These are phyloP conservation scores for Trichophyton simii DNA, from an alignment of 2,329 filamentous ascomycete species.

Conservation along the genomic window DNA sequence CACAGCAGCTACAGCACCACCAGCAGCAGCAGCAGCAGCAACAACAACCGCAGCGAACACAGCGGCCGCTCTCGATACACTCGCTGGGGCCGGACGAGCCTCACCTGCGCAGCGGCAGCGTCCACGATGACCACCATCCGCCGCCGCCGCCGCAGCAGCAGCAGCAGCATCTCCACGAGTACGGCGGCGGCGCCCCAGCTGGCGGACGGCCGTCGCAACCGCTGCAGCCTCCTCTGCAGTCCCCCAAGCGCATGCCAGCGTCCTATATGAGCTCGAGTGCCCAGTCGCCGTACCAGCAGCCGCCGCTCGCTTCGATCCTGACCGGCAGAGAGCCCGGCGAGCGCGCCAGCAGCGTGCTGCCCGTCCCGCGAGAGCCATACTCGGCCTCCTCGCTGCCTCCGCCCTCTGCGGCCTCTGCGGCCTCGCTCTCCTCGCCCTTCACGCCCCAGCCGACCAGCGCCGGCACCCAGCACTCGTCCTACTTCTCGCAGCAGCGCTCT, in stretches of 20 bases:
- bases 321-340: constrained; percentile 18
- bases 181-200: neutral
- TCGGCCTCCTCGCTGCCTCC: constrained; percentile 16
- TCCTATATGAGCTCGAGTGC: constrained; percentile 23
- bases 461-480: constrained; percentile 26
- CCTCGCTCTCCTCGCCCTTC: constrained; percentile 27
- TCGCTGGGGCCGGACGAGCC: neutral
- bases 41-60: constrained; percentile 19
- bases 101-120: constrained; percentile 1
- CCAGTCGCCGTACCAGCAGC: constrained; percentile 32
- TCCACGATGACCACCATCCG: constrained; percentile 5
- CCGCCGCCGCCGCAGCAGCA: no score
- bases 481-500: constrained; percentile 21
- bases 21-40: neutral
- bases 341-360: constrained; percentile 17
- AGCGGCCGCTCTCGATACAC: constrained; percentile 3
- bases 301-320: constrained; percentile 19
- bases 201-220: constrained; percentile 25
- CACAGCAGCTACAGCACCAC: neutral
- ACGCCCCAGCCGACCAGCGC: constrained; percentile 27
- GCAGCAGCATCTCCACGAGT: neutral
- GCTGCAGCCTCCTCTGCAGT: constrained; percentile 34
- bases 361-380: constrained; percentile 23
- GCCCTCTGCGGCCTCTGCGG: constrained; percentile 17
- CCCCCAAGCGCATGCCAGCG: constrained; percentile 28